Evolutionary conservation across 2,329 filamentous ascomycete species (phyloP), one percentile per base, ranked within the genome.

Genomic region (Cercospora sojina): DNA sequence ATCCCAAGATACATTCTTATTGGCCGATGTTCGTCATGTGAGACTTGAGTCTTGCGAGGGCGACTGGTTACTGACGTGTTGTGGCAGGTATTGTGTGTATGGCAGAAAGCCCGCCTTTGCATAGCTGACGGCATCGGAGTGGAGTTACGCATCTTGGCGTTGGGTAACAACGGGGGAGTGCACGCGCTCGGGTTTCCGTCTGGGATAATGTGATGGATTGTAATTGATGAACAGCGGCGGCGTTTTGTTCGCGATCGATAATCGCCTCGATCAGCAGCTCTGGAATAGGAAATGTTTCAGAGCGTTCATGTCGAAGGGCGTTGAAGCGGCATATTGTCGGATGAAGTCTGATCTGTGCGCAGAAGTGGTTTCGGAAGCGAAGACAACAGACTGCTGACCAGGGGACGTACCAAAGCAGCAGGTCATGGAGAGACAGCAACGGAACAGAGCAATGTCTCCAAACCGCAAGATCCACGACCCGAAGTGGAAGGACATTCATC

Each of bases 1-100:
- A 63, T 43, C 53, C 59, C 31, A 49, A 18, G 5, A 63, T 66
- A 20, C 64, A 66, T 55, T 59, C 51, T n/a, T 66, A 66, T 35
- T 66, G 59, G 64, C 64, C 64, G 31, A 29, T 62, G 64, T 66
- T 53, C 23, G 64, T 63, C n/a, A 16, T 41, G 5, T 5, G 18
- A 3, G 51, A 27, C 2, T 51, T 8, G 60, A n/a, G 5, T 43
- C 10, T 13, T 7, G 12, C 2, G 7, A 10, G 16, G 6, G 1
- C 4, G 25, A 10, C 8, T 23, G n/a, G 8, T 38, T 41, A n/a
- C 35, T 41, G 35, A 47, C 60, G 16, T 5, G 6, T 7, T 13
- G 10, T 27, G 23, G 16, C 13, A 65, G 63, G 41, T 65, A 65
- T 18, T 65, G 57, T 10, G 63, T 65, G 3, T 61, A 60, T 41